Percentiles rank a stretch among this genome's conserved stretches.
These are phyloP conservation scores for Boletus sp. DNA, from an alignment of 768 basidiomycete genomes.

Conservation along the genomic window DNA sequence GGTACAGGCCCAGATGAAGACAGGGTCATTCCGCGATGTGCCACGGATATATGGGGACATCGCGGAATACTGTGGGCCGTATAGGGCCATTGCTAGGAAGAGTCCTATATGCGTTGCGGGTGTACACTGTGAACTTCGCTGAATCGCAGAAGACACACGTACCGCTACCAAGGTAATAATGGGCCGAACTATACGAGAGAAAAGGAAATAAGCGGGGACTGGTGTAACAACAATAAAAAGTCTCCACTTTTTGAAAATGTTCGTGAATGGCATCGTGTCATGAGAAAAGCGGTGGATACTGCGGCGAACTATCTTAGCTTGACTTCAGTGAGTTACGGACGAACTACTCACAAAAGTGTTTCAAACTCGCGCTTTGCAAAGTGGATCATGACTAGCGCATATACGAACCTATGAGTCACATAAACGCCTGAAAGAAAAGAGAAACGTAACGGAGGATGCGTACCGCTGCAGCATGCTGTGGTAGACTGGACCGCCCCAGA, in stretches of 20 bases:
- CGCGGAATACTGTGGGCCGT: conserved; percentile 74
- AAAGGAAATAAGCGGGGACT: not conserved
- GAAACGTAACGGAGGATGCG: conserved; percentile 6
- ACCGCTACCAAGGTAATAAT: conserved; percentile 85
- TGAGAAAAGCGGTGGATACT: conserved; percentile 95
- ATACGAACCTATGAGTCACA: conserved; percentile 51
- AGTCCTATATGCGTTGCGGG: conserved; percentile 44
- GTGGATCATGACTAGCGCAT: conserved; percentile 75
- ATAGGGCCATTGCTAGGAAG: conserved; percentile 74
- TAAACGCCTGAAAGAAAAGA: not conserved
- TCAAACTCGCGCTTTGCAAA: conserved; percentile 92
- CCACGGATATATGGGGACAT: conserved; percentile 58
- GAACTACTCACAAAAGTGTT: conserved; percentile 71
- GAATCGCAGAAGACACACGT: conserved; percentile 3
- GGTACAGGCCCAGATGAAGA: conserved; percentile 63
- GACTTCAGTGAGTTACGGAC: not conserved
- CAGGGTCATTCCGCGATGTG: conserved; percentile 59
- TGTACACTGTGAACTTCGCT: not conserved
- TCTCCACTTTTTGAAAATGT: conserved; percentile 89
- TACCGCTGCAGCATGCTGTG: conserved; percentile 80
- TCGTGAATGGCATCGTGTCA: conserved; percentile 84
- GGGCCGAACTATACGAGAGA: conserved; percentile 58
- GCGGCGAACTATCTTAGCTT: not conserved
- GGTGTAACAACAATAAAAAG: not conserved
- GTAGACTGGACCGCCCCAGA: conserved; percentile 67